A percentile compares a stretch with the other conserved stretches of the same genome.
Conservation (phyloP, 1,284 basidiomycete species). For the Ganoderma multipileum region DNA sequence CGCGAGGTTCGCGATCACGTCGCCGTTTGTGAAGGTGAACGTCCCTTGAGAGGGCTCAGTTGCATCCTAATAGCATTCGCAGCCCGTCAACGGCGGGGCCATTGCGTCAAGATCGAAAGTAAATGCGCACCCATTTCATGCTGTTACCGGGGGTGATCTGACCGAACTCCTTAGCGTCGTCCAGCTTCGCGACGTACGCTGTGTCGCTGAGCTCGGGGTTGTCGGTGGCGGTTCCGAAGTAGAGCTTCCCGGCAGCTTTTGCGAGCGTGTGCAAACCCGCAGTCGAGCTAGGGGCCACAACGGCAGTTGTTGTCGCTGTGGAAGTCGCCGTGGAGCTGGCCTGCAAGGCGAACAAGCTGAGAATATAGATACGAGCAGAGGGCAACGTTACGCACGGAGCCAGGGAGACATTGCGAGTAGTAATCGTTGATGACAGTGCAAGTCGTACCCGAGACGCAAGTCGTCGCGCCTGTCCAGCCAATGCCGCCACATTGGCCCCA, state of each 20-base stretch:
- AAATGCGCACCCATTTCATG: conserved; percentile 59
- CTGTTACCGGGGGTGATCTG: conserved; percentile 61
- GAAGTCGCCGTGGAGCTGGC: neutral
- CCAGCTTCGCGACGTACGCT: conserved; percentile 50
- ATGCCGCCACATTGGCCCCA: conserved; percentile 46
- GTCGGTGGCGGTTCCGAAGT: conserved; percentile 67
- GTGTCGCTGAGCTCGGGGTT: conserved; percentile 58
- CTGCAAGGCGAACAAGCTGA: neutral
- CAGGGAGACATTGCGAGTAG: conserved; percentile 42
- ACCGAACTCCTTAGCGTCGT: conserved; percentile 52
- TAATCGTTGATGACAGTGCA: conserved; percentile 36
- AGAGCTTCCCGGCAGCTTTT: conserved; percentile 57
- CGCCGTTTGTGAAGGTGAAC: conserved; percentile 55
- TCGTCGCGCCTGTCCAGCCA: conserved; percentile 44
- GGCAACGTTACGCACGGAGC: conserved; percentile 6
- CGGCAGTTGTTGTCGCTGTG: neutral
- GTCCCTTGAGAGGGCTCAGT: conserved; percentile 56
- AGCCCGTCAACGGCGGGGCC: neutral
- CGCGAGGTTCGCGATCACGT: conserved; percentile 55
- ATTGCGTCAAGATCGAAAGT: neutral
- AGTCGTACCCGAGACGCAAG: conserved; percentile 39
- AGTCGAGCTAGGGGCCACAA: conserved; percentile 19
- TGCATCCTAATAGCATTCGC: conserved; percentile 46
- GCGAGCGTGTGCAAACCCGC: conserved; percentile 48
- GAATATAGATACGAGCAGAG: neutral